These are phyloP conservation scores for Diaporthe sp. DNA, from an alignment of 2,329 filamentous ascomycete species.

Conservation along the genomic window DNA sequence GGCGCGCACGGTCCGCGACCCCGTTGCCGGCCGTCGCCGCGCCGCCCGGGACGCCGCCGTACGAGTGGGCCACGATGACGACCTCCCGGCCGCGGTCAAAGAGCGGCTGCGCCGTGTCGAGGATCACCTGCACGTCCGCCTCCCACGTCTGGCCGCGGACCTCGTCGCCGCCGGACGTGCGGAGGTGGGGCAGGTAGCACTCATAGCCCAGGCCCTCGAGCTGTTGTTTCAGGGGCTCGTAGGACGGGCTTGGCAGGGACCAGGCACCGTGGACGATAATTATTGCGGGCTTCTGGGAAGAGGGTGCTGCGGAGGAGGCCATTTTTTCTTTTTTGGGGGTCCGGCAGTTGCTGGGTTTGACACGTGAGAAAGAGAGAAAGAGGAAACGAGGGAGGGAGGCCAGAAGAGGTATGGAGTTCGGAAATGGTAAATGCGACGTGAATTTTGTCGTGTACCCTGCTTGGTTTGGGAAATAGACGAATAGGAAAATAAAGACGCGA, in stretches of 20 bases:
- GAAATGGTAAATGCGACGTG: constrained; percentile 11
- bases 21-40: constrained; percentile 23
- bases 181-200: constrained; percentile 30
- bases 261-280: constrained; percentile 31
- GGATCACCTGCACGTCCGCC: constrained; percentile 7
- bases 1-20: constrained; percentile 7
- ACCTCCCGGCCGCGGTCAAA: constrained; percentile 19
- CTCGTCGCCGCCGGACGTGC: constrained; percentile 9
- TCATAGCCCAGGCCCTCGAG: constrained; percentile 23
- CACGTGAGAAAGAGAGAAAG: background rate
- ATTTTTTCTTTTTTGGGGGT: background rate
- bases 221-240: constrained; percentile 21
- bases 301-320: background rate
- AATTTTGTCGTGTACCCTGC: background rate
- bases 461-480: background rate
- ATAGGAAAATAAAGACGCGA: constrained; percentile 3
- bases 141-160: constrained; percentile 27
- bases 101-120: constrained; percentile 21
- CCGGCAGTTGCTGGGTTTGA: background rate
- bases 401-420: background rate
- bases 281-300: constrained; percentile 18
- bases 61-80: constrained; percentile 16
- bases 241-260: constrained; percentile 24
- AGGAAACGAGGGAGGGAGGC: background rate
- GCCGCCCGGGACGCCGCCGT: constrained; percentile 13